Conservation (phyloP, 2,329 filamentous ascomycete species). For the Orbilia brochopaga region DNA sequence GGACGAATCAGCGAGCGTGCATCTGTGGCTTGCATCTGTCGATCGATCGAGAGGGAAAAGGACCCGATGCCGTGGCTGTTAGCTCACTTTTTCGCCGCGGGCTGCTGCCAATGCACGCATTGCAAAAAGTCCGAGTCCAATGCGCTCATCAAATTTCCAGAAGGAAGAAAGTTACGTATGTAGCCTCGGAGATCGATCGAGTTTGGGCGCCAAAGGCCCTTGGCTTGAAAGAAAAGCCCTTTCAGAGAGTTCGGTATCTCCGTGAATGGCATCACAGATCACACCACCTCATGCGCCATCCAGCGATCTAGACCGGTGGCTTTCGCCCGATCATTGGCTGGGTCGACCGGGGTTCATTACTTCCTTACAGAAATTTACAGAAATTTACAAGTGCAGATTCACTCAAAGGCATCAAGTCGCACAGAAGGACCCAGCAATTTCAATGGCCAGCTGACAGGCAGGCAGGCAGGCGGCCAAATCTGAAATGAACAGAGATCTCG, state of each 20-base stretch:
- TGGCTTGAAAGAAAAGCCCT: background rate
- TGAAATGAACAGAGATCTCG: background rate
- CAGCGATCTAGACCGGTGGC: background rate
- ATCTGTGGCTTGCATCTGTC: constrained; percentile 33
- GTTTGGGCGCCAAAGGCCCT: background rate
- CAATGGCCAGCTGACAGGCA: background rate
- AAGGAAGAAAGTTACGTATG: no score
- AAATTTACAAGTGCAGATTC: no score
- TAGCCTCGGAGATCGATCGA: no score
- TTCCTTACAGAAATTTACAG: no score
- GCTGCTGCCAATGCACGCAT: background rate
- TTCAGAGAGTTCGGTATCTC: background rate
- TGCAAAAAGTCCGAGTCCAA: background rate
- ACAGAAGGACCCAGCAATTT: background rate
- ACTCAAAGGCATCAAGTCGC: constrained; percentile 1
- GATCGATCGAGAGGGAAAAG: constrained; percentile 20
- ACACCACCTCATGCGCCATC: background rate
- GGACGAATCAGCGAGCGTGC: constrained; percentile 31
- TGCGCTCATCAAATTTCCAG: background rate
- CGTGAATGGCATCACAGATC: background rate
- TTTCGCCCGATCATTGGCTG: background rate
- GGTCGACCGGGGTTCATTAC: background rate
- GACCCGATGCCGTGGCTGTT: constrained; percentile 6
- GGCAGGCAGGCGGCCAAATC: no score
- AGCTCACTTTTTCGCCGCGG: background rate